Conservation (phyloP, 1,284 basidiomycete genomes). For the Boletellus deceptivus region DNA sequence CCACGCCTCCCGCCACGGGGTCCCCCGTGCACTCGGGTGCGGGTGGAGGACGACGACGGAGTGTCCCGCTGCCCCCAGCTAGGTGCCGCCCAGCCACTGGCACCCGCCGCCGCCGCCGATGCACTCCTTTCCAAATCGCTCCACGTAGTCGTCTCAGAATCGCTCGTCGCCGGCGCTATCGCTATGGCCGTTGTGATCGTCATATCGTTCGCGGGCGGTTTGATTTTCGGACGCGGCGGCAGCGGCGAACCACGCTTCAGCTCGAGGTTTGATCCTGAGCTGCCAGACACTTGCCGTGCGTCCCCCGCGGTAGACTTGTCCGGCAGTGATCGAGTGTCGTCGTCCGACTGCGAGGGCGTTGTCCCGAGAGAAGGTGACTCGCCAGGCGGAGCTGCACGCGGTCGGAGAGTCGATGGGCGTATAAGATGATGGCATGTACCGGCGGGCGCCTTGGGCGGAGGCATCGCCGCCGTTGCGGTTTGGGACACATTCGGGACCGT, state of each 20-base stretch:
- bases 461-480: not conserved
- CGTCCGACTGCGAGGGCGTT: not conserved
- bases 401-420: constrained; percentile 16
- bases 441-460: not conserved
- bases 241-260: not conserved
- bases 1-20: not conserved
- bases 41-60: not conserved
- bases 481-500: not conserved
- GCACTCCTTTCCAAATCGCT: not conserved
- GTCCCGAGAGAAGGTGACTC: not conserved
- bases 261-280: not conserved
- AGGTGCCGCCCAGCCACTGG: not conserved
- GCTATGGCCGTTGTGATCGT: too few relatives aligned
- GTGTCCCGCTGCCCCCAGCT: not conserved
- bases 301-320: not conserved
- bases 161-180: not conserved
- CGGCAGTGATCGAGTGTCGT: not conserved
- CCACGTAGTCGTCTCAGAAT: not conserved
- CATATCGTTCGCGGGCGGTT: not conserved
- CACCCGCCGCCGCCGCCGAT: not conserved
- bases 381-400: not conserved
- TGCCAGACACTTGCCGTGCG: not conserved
- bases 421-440: constrained; percentile 2
- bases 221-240: constrained; percentile 2
- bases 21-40: not conserved